Evolutionary conservation across 257 asterid genomes (phyloP).

Genomic region (Anisodus acutangulus): DNA sequence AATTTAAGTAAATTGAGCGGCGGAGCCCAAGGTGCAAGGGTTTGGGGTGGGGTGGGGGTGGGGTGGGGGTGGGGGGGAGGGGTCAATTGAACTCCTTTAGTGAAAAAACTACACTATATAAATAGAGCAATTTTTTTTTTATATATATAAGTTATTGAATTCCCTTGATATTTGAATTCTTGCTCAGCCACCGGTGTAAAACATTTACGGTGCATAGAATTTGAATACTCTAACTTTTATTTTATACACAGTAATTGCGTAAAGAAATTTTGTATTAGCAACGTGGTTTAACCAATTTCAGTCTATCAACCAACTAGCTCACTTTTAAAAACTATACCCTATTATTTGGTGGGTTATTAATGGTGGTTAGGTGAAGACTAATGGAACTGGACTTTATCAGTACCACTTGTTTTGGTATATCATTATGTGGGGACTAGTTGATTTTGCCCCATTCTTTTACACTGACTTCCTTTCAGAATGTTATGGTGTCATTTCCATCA

Average conservation of each 20-base stretch:
- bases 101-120: too few relatives aligned
- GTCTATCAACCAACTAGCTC: background rate
- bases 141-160: too few relatives aligned
- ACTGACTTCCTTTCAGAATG: background rate
- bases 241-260: background rate
- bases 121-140: too few relatives aligned
- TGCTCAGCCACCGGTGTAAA: too few relatives aligned
- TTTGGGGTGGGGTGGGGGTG: too few relatives aligned
- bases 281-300: background rate
- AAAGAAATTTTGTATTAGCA: background rate
- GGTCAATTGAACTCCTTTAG: too few relatives aligned
- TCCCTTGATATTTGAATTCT: too few relatives aligned
- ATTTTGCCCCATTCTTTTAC: conserved; percentile 24
- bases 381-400: background rate
- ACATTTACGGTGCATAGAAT: too few relatives aligned
- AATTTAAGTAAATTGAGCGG: background rate
- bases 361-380: background rate
- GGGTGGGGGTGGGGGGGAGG: too few relatives aligned
- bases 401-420: background rate
- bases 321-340: background rate
- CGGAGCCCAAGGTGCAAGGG: too few relatives aligned
- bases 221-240: background rate
- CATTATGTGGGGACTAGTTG: conserved; percentile 6
- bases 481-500: background rate
- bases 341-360: background rate